These are phyloP conservation scores for Cyclotella sp. DNA, from an alignment of 108 stramenopile species.

Conservation along the genomic window DNA sequence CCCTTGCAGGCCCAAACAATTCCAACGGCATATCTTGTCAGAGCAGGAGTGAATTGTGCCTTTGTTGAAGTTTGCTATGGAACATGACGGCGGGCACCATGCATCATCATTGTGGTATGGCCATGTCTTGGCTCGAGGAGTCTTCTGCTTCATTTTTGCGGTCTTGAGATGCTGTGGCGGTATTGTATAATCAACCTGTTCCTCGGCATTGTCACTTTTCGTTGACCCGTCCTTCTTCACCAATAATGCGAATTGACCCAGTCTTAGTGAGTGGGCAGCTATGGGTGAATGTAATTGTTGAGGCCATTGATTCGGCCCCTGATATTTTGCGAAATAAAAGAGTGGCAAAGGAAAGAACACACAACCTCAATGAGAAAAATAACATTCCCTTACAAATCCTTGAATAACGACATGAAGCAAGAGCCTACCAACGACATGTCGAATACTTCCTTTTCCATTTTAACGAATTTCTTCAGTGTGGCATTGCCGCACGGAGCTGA, in stretches of 20 bases:
- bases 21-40: conserved; percentile 88
- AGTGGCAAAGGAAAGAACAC: neutral
- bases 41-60: conserved; percentile 73
- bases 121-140: conserved; percentile 45
- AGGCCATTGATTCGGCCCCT: conserved; percentile 82
- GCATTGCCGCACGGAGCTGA: conserved; percentile 92
- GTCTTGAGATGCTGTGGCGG: neutral
- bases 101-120: conserved; percentile 71
- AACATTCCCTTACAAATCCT: neutral
- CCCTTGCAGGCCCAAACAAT: conserved; percentile 83
- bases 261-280: conserved; percentile 62
- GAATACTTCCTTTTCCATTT: conserved; percentile 78
- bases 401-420: neutral
- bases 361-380: neutral
- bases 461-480: conserved; percentile 83
- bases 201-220: neutral
- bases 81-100: conserved; percentile 89
- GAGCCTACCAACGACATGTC: conserved; percentile 56
- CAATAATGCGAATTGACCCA: conserved; percentile 80
- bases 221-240: conserved; percentile 71
- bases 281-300: conserved; percentile 57
- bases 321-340: neutral
- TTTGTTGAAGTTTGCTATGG: conserved; percentile 55
- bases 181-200: neutral
- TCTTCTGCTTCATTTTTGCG: neutral